Evolutionary conservation across 306 rosid species (phyloP), one percentile per base, ranked within the genome.

Genomic region (Cicer pinnatifidum): DNA sequence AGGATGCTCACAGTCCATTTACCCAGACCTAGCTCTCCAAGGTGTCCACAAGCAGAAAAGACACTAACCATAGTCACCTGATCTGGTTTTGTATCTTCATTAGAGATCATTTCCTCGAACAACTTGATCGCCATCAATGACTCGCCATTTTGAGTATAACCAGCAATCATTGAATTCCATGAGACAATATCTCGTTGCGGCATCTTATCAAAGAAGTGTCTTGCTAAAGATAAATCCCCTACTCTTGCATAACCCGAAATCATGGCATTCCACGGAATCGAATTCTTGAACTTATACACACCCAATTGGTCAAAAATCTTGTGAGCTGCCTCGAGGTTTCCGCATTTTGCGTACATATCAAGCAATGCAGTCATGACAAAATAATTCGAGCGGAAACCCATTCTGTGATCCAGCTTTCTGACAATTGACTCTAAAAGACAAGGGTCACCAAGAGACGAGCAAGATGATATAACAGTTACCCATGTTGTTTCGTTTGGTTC

Each of bases 21-120:
- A 71, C 96, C 87, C 41, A 87, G 77, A 57, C 84, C 83, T 72
- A 84, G 77, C 7, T 84, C 87, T 72, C 90, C 90, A 54, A 89
- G 82, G 84, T 87, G 96, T 69, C 88, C 92, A 82, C 96, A 87
- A 7, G 92, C 90, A 52, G 96, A 85, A 44, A 89, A 74, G 65
- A 86, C 89, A 82, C 89, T 85, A 48, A 83, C 89, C 87, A 84
- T 68, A 37, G 96, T 89, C 79, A 87, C 88, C 81, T 89, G 90
- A 84, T 89, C 83, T 23, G 96, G 92, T 75, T 76, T 83, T 51
- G 72, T 75, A 46, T 45, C 75, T 56, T 65, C 43, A 35, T 44
- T 37, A 12, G 69, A 57, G 77, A 75, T 78, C 91, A 87, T 85
- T 58, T 87, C 84, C 77, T 77, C 81, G 67, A 89, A 89, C 69